Percentiles rank a stretch among this genome's conserved stretches.
These are phyloP conservation scores for Bombardia bombarda DNA, from an alignment of 495 filamentous ascomycete genomes.

Conservation along the genomic window DNA sequence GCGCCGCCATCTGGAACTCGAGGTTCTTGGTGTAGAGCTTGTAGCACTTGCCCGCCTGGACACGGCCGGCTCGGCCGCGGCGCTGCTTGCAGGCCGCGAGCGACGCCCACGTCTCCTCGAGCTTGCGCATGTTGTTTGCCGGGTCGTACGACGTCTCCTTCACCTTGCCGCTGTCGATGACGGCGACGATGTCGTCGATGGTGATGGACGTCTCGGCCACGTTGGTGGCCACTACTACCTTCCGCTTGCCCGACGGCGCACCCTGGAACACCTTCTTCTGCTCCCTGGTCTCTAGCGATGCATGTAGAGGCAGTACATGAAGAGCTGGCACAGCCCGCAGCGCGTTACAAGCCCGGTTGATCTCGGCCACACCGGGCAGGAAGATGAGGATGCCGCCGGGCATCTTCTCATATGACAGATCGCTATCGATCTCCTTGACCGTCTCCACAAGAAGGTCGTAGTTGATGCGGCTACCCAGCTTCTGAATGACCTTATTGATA, in stretches of 20 bases:
- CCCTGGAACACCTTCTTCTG: conserved; percentile 78
- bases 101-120: conserved; percentile 93
- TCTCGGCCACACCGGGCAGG: conserved; percentile 79
- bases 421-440: conserved; percentile 69
- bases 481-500: conserved; percentile 61
- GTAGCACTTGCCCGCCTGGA: conserved; percentile 85
- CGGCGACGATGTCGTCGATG: conserved; percentile 92
- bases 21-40: conserved; percentile 86
- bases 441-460: conserved; percentile 79
- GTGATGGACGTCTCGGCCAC: conserved; percentile 98
- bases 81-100: conserved; percentile 92
- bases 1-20: conserved; percentile 77
- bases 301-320: conserved; percentile 82
- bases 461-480: conserved; percentile 79
- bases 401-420: conserved; percentile 49
- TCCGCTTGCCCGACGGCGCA: conserved; percentile 71
- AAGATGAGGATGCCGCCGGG: conserved; percentile 91
- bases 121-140: conserved; percentile 85
- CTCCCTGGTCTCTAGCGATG: conserved; percentile 77
- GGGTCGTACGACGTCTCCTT: conserved; percentile 96
- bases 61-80: conserved; percentile 89
- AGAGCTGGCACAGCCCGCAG: conserved; percentile 61
- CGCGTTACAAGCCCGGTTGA: conserved; percentile 67
- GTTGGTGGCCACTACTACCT: conserved; percentile 90
- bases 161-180: conserved; percentile 89